Base-by-base conservation (phyloP, 805 yeast species). In the Kodamaea laetipori region DNA sequence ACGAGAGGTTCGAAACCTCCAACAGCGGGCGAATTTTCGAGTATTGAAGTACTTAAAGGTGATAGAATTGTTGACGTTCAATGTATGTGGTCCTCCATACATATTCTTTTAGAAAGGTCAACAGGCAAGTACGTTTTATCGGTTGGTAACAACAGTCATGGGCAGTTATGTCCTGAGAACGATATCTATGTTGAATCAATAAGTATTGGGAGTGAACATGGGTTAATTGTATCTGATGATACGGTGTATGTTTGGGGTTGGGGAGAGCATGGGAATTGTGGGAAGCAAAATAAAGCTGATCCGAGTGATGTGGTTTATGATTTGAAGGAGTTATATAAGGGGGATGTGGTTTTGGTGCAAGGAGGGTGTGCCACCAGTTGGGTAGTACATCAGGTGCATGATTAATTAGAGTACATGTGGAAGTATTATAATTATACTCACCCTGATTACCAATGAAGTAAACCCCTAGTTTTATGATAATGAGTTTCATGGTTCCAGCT, bases 201-300 rank as follows among this genome's bases (percentile, higher is more conserved):
- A 11, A 30, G 71, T 1, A 73, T 79, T 4, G 99, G 99, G 0
- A 87, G 96, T 60, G 98, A 92, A 57, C 99, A 92, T 61, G 95
- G 94, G 0, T 54, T 90, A 12, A 53, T 78, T 8, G 57, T 61
- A 5, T 40, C 53, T 1, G 50, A 58, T 11, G 52, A 61, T 30
- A 39, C 44, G 6, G 82, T 90, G 0, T 67, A 57, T 43, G 76
- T 90, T 2, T 94, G 98, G 98, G 99, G 99, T 0, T 92, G 99
- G 99, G 97, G 97, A 10, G 98, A 94, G 57, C 99, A 92, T 62
- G 99, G 99, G 0, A 92, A 92, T 58, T 92, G 98, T 64, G 96
- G 96, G 0, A 39, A 43, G 1, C 41, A 50, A 15, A 28, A 33
- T 3, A 12, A 18, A 9, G 41, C 28, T 36, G 40, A 37, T 13